These are phyloP conservation scores for Phytophthora crassamura DNA, from an alignment of 352 stramenopile genomes.

Conservation along the genomic window DNA sequence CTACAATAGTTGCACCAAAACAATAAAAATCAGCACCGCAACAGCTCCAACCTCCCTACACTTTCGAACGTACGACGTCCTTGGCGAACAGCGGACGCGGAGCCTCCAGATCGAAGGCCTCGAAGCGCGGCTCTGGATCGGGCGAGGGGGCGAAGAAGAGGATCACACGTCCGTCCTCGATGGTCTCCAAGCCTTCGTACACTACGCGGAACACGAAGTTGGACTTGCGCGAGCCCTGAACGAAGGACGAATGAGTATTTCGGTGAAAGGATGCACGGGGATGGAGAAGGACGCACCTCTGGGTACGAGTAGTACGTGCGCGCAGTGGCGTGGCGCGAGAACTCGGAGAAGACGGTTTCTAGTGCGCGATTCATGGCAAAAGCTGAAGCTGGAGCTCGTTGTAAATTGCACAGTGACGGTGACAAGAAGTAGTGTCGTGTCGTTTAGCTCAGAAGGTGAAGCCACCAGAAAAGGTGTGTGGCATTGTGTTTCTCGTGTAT, in stretches of 20 bases:
- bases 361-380: slow-evolving; percentile 69
- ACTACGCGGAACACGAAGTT: slow-evolving; percentile 65
- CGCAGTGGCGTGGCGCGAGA: slow-evolving; percentile 44
- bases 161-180: slow-evolving; percentile 58
- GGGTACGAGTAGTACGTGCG: slow-evolving; percentile 70
- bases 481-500: no score
- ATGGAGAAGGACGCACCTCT: slow-evolving; percentile 40
- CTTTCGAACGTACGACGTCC: slow-evolving; percentile 50
- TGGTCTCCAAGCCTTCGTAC: slow-evolving; percentile 46
- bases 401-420: slow-evolving; percentile 27
- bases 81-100: slow-evolving; percentile 71
- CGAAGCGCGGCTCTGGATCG: slow-evolving; percentile 57
- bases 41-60: neutral
- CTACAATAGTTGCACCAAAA: slow-evolving; percentile 23
- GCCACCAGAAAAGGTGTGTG: slow-evolving; percentile 16
- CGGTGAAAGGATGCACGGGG: neutral
- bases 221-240: slow-evolving; percentile 47
- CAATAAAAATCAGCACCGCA: slow-evolving; percentile 7
- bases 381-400: slow-evolving; percentile 2
- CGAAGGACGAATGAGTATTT: slow-evolving; percentile 2
- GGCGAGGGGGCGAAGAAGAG: slow-evolving; percentile 63
- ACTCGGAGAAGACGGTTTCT: slow-evolving; percentile 71
- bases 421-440: slow-evolving; percentile 13
- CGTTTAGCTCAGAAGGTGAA: slow-evolving; percentile 21
- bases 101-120: slow-evolving; percentile 64